These are phyloP conservation scores for Parasitella parasitica DNA, from an alignment of 371 early-diverging fungal genomes.

Conservation along the genomic window DNA sequence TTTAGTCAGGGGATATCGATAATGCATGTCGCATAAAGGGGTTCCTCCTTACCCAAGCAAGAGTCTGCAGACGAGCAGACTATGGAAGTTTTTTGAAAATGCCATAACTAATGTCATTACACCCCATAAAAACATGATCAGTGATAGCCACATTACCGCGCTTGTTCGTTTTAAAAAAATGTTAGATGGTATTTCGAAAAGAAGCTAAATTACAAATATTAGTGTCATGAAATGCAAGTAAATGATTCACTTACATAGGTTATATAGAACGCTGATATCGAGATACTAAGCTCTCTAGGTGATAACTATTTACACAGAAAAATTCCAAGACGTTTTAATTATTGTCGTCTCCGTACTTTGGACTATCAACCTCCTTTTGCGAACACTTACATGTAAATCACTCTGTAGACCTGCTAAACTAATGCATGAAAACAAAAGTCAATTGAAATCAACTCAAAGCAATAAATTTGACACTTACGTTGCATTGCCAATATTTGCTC, in stretches of 20 bases:
- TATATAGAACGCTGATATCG: conserved; percentile 40
- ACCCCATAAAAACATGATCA: conserved; percentile 52
- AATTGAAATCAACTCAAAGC: too few species aligned
- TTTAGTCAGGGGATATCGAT: not conserved
- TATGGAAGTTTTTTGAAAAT: conserved; percentile 32
- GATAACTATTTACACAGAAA: too few species aligned
- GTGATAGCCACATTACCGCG: conserved; percentile 44
- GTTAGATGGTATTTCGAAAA: conserved; percentile 51
- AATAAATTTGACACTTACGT: conserved; percentile 27
- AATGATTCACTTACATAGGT: conserved; percentile 34
- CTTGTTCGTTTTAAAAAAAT: conserved; percentile 42
- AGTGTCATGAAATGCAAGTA: not conserved
- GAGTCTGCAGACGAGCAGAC: conserved; percentile 23
- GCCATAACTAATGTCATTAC: conserved; percentile 42
- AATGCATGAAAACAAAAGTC: too few species aligned
- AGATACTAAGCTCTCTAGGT: conserved; percentile 21
- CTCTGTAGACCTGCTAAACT: conserved; percentile 25
- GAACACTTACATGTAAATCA: conserved; percentile 20
- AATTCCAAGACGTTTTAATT: not conserved
- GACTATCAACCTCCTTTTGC: not conserved
- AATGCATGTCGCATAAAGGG: not conserved
- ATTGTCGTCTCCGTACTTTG: not conserved
- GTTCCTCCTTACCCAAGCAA: conserved; percentile 33
- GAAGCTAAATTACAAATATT: conserved; percentile 2
- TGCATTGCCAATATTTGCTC: conserved; percentile 51